A percentile compares a stretch with the other conserved stretches of the same genome.
Evolutionary conservation across 2,329 filamentous ascomycete species (phyloP).

Genomic region (Thermoascus crustaceus): DNA sequence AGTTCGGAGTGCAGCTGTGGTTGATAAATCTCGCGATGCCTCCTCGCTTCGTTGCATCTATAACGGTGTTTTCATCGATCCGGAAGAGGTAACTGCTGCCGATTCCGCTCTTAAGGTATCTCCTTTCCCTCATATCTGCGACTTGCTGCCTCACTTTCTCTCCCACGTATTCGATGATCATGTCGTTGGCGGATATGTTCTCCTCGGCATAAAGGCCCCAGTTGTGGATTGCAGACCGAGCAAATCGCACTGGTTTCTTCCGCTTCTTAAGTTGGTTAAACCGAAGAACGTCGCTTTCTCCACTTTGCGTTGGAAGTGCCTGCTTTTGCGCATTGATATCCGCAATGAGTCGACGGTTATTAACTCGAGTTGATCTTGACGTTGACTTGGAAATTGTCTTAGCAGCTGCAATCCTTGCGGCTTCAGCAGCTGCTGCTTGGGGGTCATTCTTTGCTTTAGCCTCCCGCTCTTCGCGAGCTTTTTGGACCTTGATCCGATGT

Average conservation of each 20-base stretch:
- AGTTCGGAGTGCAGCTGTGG: conserved; percentile 93
- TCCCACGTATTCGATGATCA: conserved; percentile 99
- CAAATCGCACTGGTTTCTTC: conserved; percentile 98
- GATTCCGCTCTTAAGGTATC: conserved; percentile 92
- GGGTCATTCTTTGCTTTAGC: conserved; percentile 57
- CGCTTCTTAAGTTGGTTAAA: conserved; percentile 99
- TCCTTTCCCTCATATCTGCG: conserved; percentile 86
- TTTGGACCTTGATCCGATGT: conserved; percentile 93
- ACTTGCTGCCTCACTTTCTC: conserved; percentile 96
- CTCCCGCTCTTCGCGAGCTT: conserved; percentile 83
- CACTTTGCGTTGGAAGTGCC: conserved; percentile 56
- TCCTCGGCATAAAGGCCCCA: conserved; percentile 98
- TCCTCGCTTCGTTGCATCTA: conserved; percentile 97
- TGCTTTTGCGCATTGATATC: conserved; percentile 95
- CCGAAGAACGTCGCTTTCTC: conserved; percentile 81
- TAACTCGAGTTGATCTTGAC: conserved; percentile 87
- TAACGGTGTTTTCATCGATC: conserved; percentile 94
- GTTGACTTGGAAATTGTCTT: conserved; percentile 79
- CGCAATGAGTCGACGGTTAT: conserved; percentile 87
- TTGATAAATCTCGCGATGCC: conserved; percentile 99
- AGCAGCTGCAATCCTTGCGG: conserved; percentile 65
- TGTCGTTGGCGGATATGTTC: conserved; percentile 92
- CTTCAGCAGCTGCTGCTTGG: conserved; percentile 58
- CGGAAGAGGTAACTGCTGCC: conserved; percentile 96
- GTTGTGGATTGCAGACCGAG: conserved; percentile 94